Evolutionary conservation across 306 rosid species (phyloP), one percentile per base, ranked within the genome.

Genomic region (Carpinus viminea): DNA sequence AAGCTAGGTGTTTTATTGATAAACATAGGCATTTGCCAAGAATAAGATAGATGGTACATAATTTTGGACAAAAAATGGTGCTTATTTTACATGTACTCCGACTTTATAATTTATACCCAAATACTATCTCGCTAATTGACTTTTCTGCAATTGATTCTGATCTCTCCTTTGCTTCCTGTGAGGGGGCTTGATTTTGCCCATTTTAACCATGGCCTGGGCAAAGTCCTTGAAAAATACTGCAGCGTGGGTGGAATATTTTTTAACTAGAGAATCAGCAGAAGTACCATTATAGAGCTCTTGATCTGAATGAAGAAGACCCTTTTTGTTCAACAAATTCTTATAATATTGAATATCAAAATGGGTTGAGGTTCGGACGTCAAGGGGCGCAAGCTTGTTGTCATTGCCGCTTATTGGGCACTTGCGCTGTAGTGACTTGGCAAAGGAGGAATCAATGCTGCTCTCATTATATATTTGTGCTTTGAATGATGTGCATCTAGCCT

Each of bases 261-360:
- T 20, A 20, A 91, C 93, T 53, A 87, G 77, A 20, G 70, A 59
- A 65, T 86, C 87, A 0, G 90, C 66, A 12, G 83, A 80, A 21
- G 78, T 59, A 11, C 85, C 88, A 54, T 82, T 86, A 79, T 77
- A 86, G 72, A 88, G 79, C 73, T 84, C 86, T 70, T 88, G 92
- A 70, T 90, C 89, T 10, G 91, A 90, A 75, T 90, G 95, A 53
- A 90, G 88, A 72, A 85, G 92, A 41, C 55, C 91, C 76, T 78
- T 87, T 38, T 72, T 75, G 0, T 13, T 7, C 68, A 78, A 5
- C 84, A 90, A 43, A 81, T 90, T 84, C 77, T 85, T 81, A 46
- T 62, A 90, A 75, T 87, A 87, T 3, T 72, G 75, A 68, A 88
- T 90, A 59, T 88, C 90, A 61, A 88, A 90, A 72, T 64, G 64